Evolutionary conservation across 2,329 filamentous ascomycete species (phyloP), one percentile per base, ranked within the genome.

Genomic region (Hypoxylon sp.): DNA sequence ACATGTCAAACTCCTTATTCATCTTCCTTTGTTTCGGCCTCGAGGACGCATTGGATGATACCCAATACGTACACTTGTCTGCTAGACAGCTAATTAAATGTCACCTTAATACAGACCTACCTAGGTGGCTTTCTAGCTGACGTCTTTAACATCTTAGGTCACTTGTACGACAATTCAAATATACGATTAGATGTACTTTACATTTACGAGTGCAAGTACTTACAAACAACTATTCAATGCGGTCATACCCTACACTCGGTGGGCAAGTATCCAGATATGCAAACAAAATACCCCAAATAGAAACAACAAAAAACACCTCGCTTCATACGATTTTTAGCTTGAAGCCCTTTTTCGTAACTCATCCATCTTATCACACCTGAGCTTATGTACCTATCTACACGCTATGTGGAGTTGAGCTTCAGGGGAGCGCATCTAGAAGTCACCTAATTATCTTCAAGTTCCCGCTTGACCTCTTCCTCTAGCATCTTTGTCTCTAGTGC

Each of bases 391-490:
- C 32, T 31, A 31, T 1, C 8, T 21, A 21, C 10, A 31, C 24
- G 24, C 24, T 24, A 24, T 24, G 24, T 24, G 39, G 7, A 6
- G 8, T 29, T 19, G 4, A 11, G 29, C 24, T 17, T 37, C 21
- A 32, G 2, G 32, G n/a, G 35, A 5, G 7, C 13, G 32, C 32
- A 44, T 31, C 11, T 7, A 31, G 11, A 17, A 17, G n/a, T 17
- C 11, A 11, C 15, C 35, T 3, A 42, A 48, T 50, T n/a, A 8
- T 58, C 19, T 21, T 48, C 13, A 6, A 10, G 31, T 13, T 31
- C 31, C 35, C 19, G 15, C 35, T 42, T 51, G 17, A 52, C 27
- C 11, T 47, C 46, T 53, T 39, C 53, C 47, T 62, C 53, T 47
- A 19, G 57, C 52, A 52, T 10, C 7, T 21, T 0, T 19, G 17